These are phyloP conservation scores for Aspergillus latus DNA, from an alignment of 2,329 filamentous ascomycete species.

Conservation along the genomic window DNA sequence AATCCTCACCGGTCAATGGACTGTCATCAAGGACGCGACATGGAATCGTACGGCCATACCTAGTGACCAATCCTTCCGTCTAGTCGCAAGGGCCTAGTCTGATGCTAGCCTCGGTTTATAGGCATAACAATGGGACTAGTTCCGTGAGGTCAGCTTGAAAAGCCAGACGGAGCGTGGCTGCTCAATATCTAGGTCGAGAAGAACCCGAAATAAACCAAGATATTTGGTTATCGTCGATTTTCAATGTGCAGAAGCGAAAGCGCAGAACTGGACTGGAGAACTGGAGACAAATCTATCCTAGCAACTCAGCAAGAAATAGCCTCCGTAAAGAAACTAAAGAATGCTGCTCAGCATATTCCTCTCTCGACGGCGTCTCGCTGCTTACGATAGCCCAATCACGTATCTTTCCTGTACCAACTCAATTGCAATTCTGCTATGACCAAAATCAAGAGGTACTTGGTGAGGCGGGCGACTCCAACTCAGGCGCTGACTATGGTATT, in stretches of 20 bases:
- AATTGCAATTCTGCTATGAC: too few relatives aligned
- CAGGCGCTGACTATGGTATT: too few relatives aligned
- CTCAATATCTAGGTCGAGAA: conserved; percentile 51
- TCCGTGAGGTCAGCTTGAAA: conserved; percentile 24
- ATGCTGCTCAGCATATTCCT: not conserved
- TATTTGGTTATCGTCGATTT: conserved; percentile 63
- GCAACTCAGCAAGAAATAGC: conserved; percentile 56
- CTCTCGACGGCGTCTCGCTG: not conserved
- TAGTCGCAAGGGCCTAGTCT: conserved; percentile 23
- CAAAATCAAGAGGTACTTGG: too few relatives aligned
- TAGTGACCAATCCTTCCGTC: conserved; percentile 30
- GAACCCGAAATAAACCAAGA: conserved; percentile 53
- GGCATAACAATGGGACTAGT: conserved; percentile 5
- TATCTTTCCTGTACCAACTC: conserved; percentile 25
- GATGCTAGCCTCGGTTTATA: not conserved
- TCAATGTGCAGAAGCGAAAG: conserved; percentile 69
- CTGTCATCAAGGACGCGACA: too few relatives aligned
- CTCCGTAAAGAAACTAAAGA: conserved; percentile 30
- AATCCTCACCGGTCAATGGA: too few relatives aligned
- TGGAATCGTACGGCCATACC: conserved; percentile 29
- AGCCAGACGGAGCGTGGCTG: conserved; percentile 21
- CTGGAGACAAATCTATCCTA: conserved; percentile 63
- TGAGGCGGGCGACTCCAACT: too few relatives aligned
- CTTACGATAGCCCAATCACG: conserved; percentile 25
- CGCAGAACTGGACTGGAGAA: conserved; percentile 60